Evolutionary conservation across 2,329 filamentous ascomycete species (phyloP), one percentile per base, ranked within the genome.

Genomic region (Colletotrichum euphorbiae): DNA sequence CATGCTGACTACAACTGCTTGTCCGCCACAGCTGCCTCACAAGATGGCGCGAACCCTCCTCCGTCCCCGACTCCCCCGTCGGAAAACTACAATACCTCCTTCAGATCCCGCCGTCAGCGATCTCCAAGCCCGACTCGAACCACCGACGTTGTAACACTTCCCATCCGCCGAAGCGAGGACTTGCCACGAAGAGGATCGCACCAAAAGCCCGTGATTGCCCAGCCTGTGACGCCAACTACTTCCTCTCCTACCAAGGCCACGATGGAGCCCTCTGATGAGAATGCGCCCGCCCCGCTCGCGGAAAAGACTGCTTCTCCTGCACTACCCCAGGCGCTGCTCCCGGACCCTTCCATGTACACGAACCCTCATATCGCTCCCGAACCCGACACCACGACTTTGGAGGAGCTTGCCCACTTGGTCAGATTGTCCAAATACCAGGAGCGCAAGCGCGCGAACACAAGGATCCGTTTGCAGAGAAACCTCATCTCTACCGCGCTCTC

Each of bases 381-480:
- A 69, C 84, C 84, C 58, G 88, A 91, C 51, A 87, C 88, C 67
- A 93, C 91, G 51, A 91, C 90, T 13, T 83, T 95, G 69, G 89
- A 92, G 74, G 91, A 94, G 79, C 87, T 95, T 72, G 91, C 91
- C 58, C 91, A 94, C 77, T 80, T 94, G 73, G 91, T 93, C 71
- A 89, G 91, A 69, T 83, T 94, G 70, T 91, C 91, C 76, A 91
- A 90, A 74, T 93, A 94, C 77, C 92, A 95, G 80, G 90, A 93
- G 83, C 91, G 91, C 83, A 92, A 93, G 83, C 89, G 91, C 80
- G 85, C 87, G 71, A 90, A 91, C 75, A 91, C 90, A 51, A 87
- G 92, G 72, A 84, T 91, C 71, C 90, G 91, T 65, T 84, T 96
- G 60, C 91, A 94, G 77, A 86, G 90, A 75, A 92, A 88, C 75